Conservation (phyloP, 176 grass and related monocot species). For the Typha latifolia region DNA sequence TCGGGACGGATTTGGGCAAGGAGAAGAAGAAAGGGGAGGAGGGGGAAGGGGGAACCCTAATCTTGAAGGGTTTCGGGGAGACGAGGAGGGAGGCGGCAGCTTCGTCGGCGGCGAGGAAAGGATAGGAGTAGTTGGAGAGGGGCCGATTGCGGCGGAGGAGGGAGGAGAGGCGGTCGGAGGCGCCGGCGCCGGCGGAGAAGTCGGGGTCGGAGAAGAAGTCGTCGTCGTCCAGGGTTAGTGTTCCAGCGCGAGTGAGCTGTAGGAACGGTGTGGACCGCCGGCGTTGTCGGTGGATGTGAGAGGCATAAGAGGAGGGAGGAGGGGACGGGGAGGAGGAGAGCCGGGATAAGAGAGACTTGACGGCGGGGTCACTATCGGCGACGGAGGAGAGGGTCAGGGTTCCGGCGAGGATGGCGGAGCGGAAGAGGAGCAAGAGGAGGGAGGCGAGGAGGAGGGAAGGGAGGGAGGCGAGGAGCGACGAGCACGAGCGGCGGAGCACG, state of each 20-base stretch:
- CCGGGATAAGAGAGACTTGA: slow-evolving; percentile 56
- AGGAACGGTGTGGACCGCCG: slow-evolving; percentile 49
- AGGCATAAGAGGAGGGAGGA: background rate
- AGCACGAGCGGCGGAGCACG: slow-evolving; percentile 35
- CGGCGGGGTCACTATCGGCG: slow-evolving; percentile 48
- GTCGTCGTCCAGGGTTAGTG: slow-evolving; percentile 21
- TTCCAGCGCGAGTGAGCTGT: background rate
- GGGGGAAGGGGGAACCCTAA: slow-evolving; percentile 13
- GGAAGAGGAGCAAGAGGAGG: slow-evolving; percentile 65
- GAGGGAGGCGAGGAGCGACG: slow-evolving; percentile 46
- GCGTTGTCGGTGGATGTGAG: slow-evolving; percentile 22
- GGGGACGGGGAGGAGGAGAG: slow-evolving; percentile 32
- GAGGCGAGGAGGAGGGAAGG: slow-evolving; percentile 53
- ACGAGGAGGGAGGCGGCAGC: slow-evolving; percentile 25
- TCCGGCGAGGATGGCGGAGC: slow-evolving; percentile 59
- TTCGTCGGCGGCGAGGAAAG: slow-evolving; percentile 14
- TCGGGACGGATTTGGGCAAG: background rate
- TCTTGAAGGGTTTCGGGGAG: slow-evolving; percentile 35
- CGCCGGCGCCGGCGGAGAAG: slow-evolving; percentile 22
- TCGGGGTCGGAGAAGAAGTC: slow-evolving; percentile 39
- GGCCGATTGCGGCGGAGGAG: background rate
- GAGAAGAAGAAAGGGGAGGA: slow-evolving; percentile 32
- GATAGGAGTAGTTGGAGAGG: slow-evolving; percentile 33
- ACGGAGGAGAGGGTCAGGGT: slow-evolving; percentile 51
- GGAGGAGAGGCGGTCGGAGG: slow-evolving; percentile 21